phyloP scores from a whole-genome alignment of 164 flowering plant genomes.

The Nymphaea thermarum region DNA sequence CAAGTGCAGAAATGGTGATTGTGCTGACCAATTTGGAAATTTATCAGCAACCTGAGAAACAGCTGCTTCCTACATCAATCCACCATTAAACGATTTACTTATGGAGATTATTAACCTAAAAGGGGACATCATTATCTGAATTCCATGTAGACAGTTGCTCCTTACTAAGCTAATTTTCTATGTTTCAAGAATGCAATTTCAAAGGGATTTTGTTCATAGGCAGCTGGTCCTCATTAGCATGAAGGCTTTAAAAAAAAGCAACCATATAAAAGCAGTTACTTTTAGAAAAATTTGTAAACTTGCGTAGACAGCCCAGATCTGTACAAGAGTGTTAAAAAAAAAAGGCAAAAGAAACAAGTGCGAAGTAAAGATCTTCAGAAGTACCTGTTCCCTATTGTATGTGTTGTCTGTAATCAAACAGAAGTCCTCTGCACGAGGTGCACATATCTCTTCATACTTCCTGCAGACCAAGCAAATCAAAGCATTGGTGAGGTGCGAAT shows the following conservation, averaged over 20 bases:
- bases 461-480: constrained; percentile 20
- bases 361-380: no score
- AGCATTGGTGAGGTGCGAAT: neutral
- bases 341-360: no score
- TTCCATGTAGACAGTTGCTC: no score
- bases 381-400: constrained; percentile 63
- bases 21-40: neutral
- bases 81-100: no score
- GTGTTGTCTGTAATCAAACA: constrained; percentile 87
- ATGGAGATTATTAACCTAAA: neutral
- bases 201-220: no score
- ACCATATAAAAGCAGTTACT: neutral
- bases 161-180: no score
- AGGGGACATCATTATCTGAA: neutral
- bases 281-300: neutral
- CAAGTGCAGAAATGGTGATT: no score
- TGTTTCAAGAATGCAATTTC: no score
- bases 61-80: no score
- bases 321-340: no score
- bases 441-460: constrained; percentile 92
- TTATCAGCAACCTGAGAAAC: neutral
- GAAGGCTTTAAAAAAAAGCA: no score
- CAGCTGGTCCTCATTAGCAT: no score
- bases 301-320: neutral
- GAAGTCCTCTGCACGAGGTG: constrained; percentile 78